Percentiles rank a stretch among this genome's conserved stretches.
Conservation (phyloP, 164 flowering plant species). For the Vitis rotundifolia region DNA sequence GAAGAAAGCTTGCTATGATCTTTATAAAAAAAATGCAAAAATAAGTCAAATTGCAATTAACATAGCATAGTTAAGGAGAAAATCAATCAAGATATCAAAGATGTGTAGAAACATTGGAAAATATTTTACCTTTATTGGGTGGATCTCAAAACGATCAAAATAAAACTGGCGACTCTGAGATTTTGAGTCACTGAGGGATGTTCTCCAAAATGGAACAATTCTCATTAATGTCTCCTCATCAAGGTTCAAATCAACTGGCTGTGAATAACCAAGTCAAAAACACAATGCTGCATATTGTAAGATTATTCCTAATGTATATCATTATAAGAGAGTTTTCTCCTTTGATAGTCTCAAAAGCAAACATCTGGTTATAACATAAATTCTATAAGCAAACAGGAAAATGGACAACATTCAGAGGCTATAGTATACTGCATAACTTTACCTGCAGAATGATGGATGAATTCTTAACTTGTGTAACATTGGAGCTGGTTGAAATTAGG, state of each 20-base stretch:
- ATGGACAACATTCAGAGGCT: neutral
- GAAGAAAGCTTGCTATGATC: slow-evolving; percentile 88
- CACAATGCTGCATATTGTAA: too few species aligned
- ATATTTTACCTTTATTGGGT: slow-evolving; percentile 78
- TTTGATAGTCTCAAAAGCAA: too few species aligned
- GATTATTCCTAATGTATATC: too few species aligned
- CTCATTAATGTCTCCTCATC: slow-evolving; percentile 96
- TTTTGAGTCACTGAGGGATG: slow-evolving; percentile 67
- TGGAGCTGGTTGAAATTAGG: slow-evolving; percentile 54
- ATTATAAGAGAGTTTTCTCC: too few species aligned
- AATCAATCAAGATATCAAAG: slow-evolving; percentile 1
- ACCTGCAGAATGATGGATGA: slow-evolving; percentile 85
- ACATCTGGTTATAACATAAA: too few species aligned
- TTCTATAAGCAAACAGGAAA: slow-evolving; percentile 1
- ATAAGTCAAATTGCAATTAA: slow-evolving; percentile 13
- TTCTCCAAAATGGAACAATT: slow-evolving; percentile 90
- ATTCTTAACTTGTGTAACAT: slow-evolving; percentile 67
- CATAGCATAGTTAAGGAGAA: neutral
- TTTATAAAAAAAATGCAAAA: slow-evolving; percentile 24
- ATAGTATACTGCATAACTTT: slow-evolving; percentile 9
- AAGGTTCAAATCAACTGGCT: slow-evolving; percentile 86
- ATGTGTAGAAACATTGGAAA: neutral
- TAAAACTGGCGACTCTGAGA: slow-evolving; percentile 67
- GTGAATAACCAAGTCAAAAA: slow-evolving; percentile 13
- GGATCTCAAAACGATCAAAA: slow-evolving; percentile 95